Evolutionary conservation across 371 early-diverging fungal species (phyloP).

Genomic region (Rhizopus sp.): DNA sequence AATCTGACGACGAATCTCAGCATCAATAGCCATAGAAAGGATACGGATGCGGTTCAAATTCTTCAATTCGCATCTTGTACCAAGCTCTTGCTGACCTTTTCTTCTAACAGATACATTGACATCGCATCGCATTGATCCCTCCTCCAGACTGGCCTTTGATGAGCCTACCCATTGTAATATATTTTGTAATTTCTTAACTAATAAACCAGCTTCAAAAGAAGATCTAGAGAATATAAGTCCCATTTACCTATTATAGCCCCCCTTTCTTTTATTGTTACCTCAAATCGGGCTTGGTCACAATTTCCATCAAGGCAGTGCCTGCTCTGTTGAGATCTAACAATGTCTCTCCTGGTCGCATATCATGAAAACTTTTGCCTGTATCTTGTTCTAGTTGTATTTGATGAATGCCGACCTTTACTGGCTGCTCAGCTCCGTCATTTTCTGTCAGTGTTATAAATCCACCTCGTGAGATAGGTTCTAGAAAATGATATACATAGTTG

Average conservation of each 20-base stretch:
- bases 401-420: constrained; percentile 65
- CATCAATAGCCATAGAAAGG: constrained; percentile 74
- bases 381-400: constrained; percentile 94
- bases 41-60: constrained; percentile 84
- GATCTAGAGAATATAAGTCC: constrained; percentile 37
- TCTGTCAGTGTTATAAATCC: constrained; percentile 56
- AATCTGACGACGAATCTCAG: constrained; percentile 80
- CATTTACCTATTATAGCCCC: neutral
- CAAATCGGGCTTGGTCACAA: constrained; percentile 88
- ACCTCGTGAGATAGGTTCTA: constrained; percentile 71
- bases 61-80: constrained; percentile 85
- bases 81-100: constrained; percentile 50
- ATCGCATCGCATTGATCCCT: constrained; percentile 91
- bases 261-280: constrained; percentile 28
- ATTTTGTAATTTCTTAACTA: constrained; percentile 76
- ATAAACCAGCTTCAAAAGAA: constrained; percentile 73
- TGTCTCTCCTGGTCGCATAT: constrained; percentile 58
- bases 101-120: constrained; percentile 84
- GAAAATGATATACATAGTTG: neutral
- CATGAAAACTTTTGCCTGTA: constrained; percentile 84
- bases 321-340: constrained; percentile 88
- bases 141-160: constrained; percentile 84
- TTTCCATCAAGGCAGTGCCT: constrained; percentile 87
- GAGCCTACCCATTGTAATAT: constrained; percentile 72
- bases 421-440: constrained; percentile 56